phyloP scores from a whole-genome alignment of 108 stramenopile species.

The Craspedostauros australis region DNA sequence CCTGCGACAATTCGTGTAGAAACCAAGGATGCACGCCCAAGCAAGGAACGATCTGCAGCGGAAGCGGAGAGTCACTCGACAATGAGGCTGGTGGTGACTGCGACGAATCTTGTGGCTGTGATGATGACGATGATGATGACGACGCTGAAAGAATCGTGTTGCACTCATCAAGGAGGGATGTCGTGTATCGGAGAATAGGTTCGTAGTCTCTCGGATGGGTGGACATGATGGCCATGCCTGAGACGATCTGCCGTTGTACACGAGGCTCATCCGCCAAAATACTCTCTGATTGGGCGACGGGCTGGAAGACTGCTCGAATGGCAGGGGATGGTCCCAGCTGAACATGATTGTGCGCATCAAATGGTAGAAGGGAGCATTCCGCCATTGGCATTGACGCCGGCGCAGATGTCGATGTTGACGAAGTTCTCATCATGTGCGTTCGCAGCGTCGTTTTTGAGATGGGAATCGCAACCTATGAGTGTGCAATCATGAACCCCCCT shows the following conservation, averaged over 20 bases:
- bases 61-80: not conserved
- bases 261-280: not conserved
- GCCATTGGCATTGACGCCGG: too few relatives aligned
- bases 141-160: too few relatives aligned
- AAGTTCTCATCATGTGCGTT: too few relatives aligned
- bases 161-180: too few relatives aligned
- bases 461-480: too few relatives aligned
- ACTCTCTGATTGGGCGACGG: not conserved
- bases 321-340: conserved; percentile 57
- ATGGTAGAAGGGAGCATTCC: conserved; percentile 33
- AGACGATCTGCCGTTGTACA: conserved; percentile 17
- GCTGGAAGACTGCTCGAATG: not conserved
- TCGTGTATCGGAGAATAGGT: too few relatives aligned
- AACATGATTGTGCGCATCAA: conserved; percentile 82
- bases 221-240: conserved; percentile 81
- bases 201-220: conserved; percentile 80
- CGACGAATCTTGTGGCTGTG: not conserved
- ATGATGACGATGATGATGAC: not conserved
- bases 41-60: conserved; percentile 47
- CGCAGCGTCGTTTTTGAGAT: too few relatives aligned
- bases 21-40: conserved; percentile 88
- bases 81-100: not conserved
- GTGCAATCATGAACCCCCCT: too few relatives aligned
- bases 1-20: conserved; percentile 45
- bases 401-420: too few relatives aligned